A percentile compares a stretch with the other conserved stretches of the same genome.
Conservation (phyloP, 225 moss, liverwort and hornwort species). For the Bryoerythrophyllum caledonicum region DNA sequence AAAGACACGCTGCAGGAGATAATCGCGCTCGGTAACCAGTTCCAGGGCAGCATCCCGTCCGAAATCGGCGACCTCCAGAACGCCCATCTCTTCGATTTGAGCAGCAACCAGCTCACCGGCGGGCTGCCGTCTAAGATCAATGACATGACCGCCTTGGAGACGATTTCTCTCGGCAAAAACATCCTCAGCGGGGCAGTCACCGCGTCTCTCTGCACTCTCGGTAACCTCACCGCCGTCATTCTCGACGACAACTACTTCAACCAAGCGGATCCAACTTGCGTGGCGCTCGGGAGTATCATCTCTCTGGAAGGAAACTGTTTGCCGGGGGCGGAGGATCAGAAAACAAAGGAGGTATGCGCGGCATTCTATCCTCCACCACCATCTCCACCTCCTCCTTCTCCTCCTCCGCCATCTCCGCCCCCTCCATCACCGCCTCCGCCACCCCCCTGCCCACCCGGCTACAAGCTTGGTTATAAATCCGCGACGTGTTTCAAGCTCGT, state of each 20-base stretch:
- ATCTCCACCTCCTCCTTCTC: conserved; percentile 4
- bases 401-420: conserved; percentile 6
- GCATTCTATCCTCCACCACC: conserved; percentile 41
- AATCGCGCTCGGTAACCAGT: conserved; percentile 57
- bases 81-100: conserved; percentile 64
- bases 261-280: conserved; percentile 25
- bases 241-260: conserved; percentile 74
- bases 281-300: conserved; percentile 37
- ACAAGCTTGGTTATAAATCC: conserved; percentile 30
- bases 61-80: conserved; percentile 49
- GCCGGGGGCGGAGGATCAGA: conserved; percentile 46
- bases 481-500: conserved; percentile 50
- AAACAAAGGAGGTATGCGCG: conserved; percentile 42
- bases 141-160: conserved; percentile 41
- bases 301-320: conserved; percentile 67
- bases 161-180: conserved; percentile 55
- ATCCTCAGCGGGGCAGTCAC: conserved; percentile 51
- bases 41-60: conserved; percentile 50
- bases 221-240: conserved; percentile 41
- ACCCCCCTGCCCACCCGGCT: conserved; percentile 25
- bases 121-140: conserved; percentile 51
- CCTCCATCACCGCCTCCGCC: background rate
- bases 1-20: conserved; percentile 54
- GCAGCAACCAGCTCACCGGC: conserved; percentile 57
- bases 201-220: conserved; percentile 50